phyloP scores from a whole-genome alignment of 345 rosid species.

The Syzygium jambos region DNA sequence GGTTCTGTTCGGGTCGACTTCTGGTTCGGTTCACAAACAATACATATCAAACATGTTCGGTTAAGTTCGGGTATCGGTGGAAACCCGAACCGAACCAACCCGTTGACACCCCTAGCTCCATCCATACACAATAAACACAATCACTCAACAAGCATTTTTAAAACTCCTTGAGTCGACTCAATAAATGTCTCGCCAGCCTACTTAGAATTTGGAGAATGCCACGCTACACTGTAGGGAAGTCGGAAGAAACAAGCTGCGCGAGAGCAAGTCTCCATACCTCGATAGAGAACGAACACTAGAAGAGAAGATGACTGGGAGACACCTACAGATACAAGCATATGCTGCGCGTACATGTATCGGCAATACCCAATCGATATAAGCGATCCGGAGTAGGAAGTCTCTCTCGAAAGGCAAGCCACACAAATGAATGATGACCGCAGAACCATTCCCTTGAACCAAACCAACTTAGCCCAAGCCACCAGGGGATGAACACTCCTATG shows the following conservation, averaged over 20 bases:
- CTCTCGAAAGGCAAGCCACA: background rate
- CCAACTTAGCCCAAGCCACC: background rate
- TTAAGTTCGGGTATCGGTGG: no score
- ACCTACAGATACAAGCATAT: background rate
- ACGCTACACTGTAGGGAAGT: background rate
- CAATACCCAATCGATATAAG: background rate
- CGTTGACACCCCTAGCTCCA: no score
- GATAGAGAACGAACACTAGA: background rate
- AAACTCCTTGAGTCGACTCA: background rate
- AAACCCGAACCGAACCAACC: no score
- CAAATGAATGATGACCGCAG: background rate
- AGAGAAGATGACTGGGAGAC: background rate
- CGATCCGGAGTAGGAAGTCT: background rate
- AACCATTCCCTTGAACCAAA: background rate
- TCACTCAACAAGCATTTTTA: no score
- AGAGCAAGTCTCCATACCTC: background rate
- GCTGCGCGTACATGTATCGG: fast-evolving
- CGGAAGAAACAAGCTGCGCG: background rate
- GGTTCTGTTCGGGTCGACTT: no score
- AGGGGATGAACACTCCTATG: background rate
- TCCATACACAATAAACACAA: no score
- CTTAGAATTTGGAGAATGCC: background rate
- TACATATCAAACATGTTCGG: no score
- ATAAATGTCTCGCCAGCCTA: background rate
- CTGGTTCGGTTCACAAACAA: no score